Evolutionary conservation across 179 eudicot genomes (phyloP).

Genomic region (Corrigiola litoralis): DNA sequence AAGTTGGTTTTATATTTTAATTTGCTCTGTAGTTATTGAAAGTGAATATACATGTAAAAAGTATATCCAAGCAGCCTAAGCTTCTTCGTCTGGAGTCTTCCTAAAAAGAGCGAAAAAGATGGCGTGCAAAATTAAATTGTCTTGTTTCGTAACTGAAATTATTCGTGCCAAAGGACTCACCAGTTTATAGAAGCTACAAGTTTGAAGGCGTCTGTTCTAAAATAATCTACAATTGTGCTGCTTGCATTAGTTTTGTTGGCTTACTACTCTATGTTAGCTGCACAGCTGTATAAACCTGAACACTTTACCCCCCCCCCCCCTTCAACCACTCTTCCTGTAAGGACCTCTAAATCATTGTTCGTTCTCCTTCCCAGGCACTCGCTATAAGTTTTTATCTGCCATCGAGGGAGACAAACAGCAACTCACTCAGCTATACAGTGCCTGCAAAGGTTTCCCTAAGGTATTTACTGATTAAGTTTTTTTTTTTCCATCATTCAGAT

Average conservation of each 20-base stretch:
- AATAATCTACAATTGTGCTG: too few species aligned
- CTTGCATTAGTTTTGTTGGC: not conserved
- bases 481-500: too few species aligned
- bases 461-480: conserved; percentile 27
- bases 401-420: conserved; percentile 67
- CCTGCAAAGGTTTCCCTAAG: conserved; percentile 94
- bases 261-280: not conserved
- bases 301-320: not conserved
- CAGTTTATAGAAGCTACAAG: too few species aligned
- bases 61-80: not conserved
- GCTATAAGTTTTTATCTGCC: conserved; percentile 67
- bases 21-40: not conserved
- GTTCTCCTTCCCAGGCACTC: conserved; percentile 40
- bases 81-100: not conserved
- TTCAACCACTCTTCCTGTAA: not conserved
- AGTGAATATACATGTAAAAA: too few species aligned
- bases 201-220: too few species aligned
- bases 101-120: not conserved
- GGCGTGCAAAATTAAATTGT: not conserved
- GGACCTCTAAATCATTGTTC: conserved; percentile 5
- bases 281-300: not conserved
- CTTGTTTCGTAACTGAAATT: too few species aligned
- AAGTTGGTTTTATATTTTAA: conserved; percentile 22
- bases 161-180: too few species aligned
- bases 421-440: conserved; percentile 63